Conservation (phyloP, 306 rosid genomes). For the Hippophae rhamnoides region DNA sequence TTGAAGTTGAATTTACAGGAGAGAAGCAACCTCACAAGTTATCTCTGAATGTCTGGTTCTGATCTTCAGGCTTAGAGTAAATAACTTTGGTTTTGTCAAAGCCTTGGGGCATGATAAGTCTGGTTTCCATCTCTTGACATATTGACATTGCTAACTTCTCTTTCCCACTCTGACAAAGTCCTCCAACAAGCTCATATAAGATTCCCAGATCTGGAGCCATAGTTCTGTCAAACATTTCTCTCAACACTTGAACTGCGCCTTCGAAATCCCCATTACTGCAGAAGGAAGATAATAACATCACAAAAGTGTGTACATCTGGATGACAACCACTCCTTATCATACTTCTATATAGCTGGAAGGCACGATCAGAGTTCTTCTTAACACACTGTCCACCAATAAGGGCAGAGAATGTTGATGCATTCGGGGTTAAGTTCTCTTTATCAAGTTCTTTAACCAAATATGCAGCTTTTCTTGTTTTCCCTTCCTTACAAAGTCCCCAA, state of each 20-base stretch:
- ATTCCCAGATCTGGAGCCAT: conserved; percentile 36
- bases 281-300: conserved; percentile 44
- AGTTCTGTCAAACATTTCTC: conserved; percentile 53
- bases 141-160: conserved; percentile 26
- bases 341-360: conserved; percentile 54
- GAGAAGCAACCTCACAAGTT: neutral
- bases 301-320: conserved; percentile 45
- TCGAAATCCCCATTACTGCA: conserved; percentile 59
- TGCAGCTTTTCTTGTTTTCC: conserved; percentile 77
- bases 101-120: conserved; percentile 18
- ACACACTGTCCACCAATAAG: conserved; percentile 60
- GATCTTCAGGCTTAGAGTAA: conserved; percentile 11
- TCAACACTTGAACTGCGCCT: conserved; percentile 56
- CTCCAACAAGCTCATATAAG: conserved; percentile 43
- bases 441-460: conserved; percentile 58
- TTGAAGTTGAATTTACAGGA: neutral
- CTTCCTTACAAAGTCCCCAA: conserved; percentile 75
- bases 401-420: conserved; percentile 66
- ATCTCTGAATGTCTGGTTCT: neutral
- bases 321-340: conserved; percentile 61
- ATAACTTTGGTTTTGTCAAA: conserved; percentile 28
- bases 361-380: conserved; percentile 52
- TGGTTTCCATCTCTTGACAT: conserved; percentile 27
- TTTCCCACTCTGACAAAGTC: conserved; percentile 43
- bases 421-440: conserved; percentile 48